phyloP scores from a whole-genome alignment of 2,329 filamentous ascomycete species.

The Thielaviopsis ethacetica region DNA sequence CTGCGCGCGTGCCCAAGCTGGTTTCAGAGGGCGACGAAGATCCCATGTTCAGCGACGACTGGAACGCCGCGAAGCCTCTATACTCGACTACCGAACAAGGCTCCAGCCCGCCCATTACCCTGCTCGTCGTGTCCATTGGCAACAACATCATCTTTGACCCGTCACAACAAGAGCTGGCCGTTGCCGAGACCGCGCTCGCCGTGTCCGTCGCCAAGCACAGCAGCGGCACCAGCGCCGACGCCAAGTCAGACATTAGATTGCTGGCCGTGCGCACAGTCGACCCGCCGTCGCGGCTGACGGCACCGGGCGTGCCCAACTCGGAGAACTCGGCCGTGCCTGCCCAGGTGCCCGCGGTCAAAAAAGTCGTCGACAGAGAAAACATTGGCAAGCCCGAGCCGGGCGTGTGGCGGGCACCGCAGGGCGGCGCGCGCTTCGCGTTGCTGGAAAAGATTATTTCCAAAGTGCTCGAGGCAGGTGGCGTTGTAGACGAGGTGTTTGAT shows the following conservation, averaged over 20 bases:
- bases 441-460: conserved; percentile 60
- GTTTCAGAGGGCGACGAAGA: conserved; percentile 89
- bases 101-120: conserved; percentile 63
- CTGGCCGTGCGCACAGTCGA: conserved; percentile 58
- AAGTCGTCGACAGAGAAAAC: conserved; percentile 24
- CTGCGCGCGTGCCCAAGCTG: conserved; percentile 67
- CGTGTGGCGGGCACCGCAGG: conserved; percentile 74
- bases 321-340: conserved; percentile 38
- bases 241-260: conserved; percentile 34
- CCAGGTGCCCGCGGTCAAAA: conserved; percentile 19
- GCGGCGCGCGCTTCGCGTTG: conserved; percentile 62
- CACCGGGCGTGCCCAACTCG: conserved; percentile 50
- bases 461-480: conserved; percentile 55
- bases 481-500: conserved; percentile 73
- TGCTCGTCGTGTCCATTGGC: conserved; percentile 76
- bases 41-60: conserved; percentile 95
- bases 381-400: conserved; percentile 34
- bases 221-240: neutral
- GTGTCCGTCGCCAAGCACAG: conserved; percentile 51
- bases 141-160: conserved; percentile 91
- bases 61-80: conserved; percentile 65
- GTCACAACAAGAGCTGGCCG: conserved; percentile 75
- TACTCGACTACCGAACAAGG: conserved; percentile 37
- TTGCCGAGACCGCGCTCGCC: conserved; percentile 77
- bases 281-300: conserved; percentile 55